A percentile compares a stretch with the other conserved stretches of the same genome.
Evolutionary conservation across 1,139 yeast species (phyloP).

Genomic region (Yamadazyma blattariae): DNA sequence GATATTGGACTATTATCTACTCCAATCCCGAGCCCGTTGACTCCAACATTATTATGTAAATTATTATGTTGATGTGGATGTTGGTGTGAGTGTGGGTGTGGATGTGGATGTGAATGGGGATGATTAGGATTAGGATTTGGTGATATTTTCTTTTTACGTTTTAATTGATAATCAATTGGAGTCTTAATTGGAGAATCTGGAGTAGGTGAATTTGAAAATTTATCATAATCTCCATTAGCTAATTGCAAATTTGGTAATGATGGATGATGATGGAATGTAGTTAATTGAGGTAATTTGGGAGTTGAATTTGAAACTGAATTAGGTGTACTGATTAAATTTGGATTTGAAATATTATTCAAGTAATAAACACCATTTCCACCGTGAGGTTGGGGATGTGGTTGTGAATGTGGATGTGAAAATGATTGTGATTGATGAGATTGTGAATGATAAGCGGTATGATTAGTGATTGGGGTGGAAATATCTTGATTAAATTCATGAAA

Average conservation of each 20-base stretch:
- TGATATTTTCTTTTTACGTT: background rate
- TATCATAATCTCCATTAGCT: constrained; percentile 7
- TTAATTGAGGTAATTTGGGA: constrained; percentile 15
- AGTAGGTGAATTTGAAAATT: constrained; percentile 14
- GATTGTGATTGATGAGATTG: background rate
- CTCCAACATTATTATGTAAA: background rate
- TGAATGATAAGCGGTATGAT: too few species aligned
- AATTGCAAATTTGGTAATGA: constrained; percentile 8
- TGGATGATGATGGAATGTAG: constrained; percentile 16
- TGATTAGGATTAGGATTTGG: background rate
- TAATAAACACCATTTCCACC: background rate
- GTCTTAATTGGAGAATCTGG: constrained; percentile 15
- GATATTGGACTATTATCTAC: constrained; percentile 3
- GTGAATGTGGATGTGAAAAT: background rate
- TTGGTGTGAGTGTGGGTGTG: too few species aligned
- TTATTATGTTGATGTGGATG: background rate
- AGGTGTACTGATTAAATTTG: constrained; percentile 1
- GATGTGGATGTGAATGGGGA: background rate
- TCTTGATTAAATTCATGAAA: constrained; percentile 1
- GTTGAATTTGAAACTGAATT: constrained; percentile 9
- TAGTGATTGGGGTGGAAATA: too few species aligned
- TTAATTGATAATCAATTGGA: constrained; percentile 5
- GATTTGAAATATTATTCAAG: background rate
- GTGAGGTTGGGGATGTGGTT: constrained; percentile 1
- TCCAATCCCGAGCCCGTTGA: background rate